Evolutionary conservation across 2,329 filamentous ascomycete species (phyloP).

Genomic region (Colletotrichum sidae): DNA sequence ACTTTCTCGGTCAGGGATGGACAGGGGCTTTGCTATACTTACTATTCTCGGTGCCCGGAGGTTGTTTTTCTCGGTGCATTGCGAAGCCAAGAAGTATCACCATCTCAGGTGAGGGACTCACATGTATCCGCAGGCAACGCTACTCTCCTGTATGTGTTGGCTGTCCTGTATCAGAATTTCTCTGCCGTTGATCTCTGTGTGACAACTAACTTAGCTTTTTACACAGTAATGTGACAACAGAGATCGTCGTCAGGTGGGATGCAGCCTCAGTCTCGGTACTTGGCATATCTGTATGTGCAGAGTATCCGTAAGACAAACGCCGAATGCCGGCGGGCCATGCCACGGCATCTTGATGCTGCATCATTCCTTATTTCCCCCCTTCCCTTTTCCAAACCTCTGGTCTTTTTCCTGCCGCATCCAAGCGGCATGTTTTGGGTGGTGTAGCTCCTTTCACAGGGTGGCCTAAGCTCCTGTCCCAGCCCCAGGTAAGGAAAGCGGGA

Average conservation of each 20-base stretch:
- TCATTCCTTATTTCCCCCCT: not conserved
- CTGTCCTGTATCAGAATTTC: too few relatives aligned
- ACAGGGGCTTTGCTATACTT: constrained; percentile 6
- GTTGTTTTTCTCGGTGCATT: constrained; percentile 26
- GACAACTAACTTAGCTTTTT: not conserved
- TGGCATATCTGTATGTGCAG: not conserved
- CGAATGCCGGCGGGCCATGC: constrained; percentile 32
- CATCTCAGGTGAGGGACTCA: constrained; percentile 30
- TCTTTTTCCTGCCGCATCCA: constrained; percentile 23
- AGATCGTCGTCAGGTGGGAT: constrained; percentile 16
- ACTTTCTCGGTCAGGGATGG: constrained; percentile 26
- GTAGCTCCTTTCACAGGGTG: constrained; percentile 25
- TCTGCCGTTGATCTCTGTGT: too few relatives aligned
- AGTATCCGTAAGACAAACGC: not conserved
- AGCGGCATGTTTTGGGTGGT: constrained; percentile 34
- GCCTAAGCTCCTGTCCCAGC: constrained; percentile 31
- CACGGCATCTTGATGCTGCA: not conserved
- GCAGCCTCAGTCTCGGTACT: not conserved
- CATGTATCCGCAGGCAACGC: constrained; percentile 26
- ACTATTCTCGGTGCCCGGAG: constrained; percentile 22
- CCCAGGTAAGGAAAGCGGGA: constrained; percentile 4
- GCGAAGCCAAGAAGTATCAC: constrained; percentile 34
- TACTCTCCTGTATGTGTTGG: constrained; percentile 1
- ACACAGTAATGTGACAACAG: not conserved
- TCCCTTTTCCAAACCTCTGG: not conserved